Percentiles rank a stretch among this genome's conserved stretches.
Evolutionary conservation across 2,329 filamentous ascomycete species (phyloP).

Genomic region (Polytolypa hystricis): DNA sequence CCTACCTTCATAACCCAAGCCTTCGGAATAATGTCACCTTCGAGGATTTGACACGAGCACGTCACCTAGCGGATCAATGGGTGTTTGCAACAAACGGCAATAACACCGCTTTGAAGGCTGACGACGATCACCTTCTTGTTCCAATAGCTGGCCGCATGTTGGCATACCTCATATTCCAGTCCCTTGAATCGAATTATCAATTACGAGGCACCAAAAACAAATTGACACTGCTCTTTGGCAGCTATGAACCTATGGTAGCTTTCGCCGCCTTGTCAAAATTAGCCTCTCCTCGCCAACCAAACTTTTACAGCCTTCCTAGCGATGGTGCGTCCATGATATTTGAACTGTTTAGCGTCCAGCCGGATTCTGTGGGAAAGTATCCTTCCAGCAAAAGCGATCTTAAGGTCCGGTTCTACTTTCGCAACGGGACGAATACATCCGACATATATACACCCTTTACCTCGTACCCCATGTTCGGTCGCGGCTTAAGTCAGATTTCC

Average conservation of each 20-base stretch:
- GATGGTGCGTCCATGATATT: conserved; percentile 41
- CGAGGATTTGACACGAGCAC: conserved; percentile 26
- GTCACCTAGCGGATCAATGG: conserved; percentile 39
- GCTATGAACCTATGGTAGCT: conserved; percentile 39
- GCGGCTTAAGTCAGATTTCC: conserved; percentile 33
- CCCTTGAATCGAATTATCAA: conserved; percentile 30
- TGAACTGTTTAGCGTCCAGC: conserved; percentile 39
- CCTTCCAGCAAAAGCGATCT: conserved; percentile 34
- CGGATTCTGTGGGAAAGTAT: conserved; percentile 24
- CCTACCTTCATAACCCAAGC: conserved; percentile 40
- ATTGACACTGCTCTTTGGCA: conserved; percentile 40
- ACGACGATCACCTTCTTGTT: conserved; percentile 21
- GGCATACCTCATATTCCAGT: conserved; percentile 26
- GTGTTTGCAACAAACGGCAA: conserved; percentile 39
- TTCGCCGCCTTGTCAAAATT: conserved; percentile 39
- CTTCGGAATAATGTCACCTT: conserved; percentile 22
- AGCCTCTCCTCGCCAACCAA: conserved; percentile 23
- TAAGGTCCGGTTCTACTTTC: conserved; percentile 46
- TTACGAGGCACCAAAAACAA: conserved; percentile 29
- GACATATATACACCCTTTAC: conserved; percentile 22
- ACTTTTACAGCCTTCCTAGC: conserved; percentile 40
- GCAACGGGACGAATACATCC: conserved; percentile 40
- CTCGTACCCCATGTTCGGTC: conserved; percentile 42
- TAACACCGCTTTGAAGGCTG: conserved; percentile 19
- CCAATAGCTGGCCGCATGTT: conserved; percentile 35